Evolutionary conservation across 345 rosid genomes (phyloP).

Genomic region (Barbarea vulgaris): DNA sequence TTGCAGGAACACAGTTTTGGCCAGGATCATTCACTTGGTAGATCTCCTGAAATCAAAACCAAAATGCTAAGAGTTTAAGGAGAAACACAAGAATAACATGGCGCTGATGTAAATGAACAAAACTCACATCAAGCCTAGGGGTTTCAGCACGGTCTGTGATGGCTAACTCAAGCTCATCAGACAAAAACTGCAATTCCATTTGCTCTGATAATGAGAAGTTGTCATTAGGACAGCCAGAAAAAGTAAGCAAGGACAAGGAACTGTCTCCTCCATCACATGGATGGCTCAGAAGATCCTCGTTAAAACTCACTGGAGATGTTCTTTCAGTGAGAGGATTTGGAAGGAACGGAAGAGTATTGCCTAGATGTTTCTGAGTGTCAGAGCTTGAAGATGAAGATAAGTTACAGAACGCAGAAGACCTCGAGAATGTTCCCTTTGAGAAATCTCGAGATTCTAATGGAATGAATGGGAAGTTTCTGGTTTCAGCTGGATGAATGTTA

Average conservation of each 20-base stretch:
- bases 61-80: conserved; percentile 16
- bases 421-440: conserved; percentile 42
- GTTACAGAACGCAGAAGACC: conserved; percentile 69
- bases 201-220: conserved; percentile 50
- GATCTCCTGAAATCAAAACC: conserved; percentile 54
- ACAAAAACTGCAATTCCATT: conserved; percentile 67
- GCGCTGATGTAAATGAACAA: not conserved
- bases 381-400: conserved; percentile 67
- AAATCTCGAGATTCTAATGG: too few species aligned
- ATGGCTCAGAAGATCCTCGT: conserved; percentile 28
- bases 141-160: conserved; percentile 64
- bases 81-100: not conserved
- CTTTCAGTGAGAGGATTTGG: conserved; percentile 56
- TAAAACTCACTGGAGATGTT: conserved; percentile 36
- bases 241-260: conserved; percentile 50
- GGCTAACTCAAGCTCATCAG: conserved; percentile 71
- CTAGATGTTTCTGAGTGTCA: conserved; percentile 52
- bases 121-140: conserved; percentile 72
- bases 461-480: too few species aligned
- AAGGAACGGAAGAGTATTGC: conserved; percentile 66
- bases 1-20: conserved; percentile 35
- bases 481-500: not conserved
- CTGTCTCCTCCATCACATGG: conserved; percentile 41
- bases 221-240: conserved; percentile 43
- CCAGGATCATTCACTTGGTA: conserved; percentile 43